Evolutionary conservation across 345 rosid genomes (phyloP).

Genomic region (Mercurialis annua): DNA sequence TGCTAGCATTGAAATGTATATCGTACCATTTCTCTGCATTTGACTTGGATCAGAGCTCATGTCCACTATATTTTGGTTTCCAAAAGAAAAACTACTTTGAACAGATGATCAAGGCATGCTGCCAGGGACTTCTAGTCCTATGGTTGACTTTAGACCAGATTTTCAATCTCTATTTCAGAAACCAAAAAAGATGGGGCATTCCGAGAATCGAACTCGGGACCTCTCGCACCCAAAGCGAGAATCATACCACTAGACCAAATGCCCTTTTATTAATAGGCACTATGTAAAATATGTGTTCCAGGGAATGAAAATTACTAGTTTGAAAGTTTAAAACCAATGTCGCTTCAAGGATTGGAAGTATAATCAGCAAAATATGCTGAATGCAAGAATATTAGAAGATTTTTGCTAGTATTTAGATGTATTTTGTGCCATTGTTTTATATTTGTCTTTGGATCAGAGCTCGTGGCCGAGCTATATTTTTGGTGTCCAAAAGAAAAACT

Average conservation of each 20-base stretch:
- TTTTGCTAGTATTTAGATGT: background rate
- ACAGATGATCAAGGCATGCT: too few species aligned
- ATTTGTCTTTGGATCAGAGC: background rate
- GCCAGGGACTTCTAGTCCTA: background rate
- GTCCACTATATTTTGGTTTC: too few species aligned
- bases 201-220: slow-evolving; percentile 71
- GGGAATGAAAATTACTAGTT: background rate
- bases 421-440: background rate
- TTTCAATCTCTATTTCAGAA: too few species aligned
- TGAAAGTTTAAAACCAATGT: background rate
- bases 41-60: too few species aligned
- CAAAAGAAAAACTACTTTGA: background rate
- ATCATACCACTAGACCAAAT: slow-evolving; percentile 87
- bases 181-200: background rate
- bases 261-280: slow-evolving; percentile 14
- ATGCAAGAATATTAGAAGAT: background rate
- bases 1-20: background rate
- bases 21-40: too few species aligned
- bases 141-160: background rate
- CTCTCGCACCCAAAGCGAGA: slow-evolving; percentile 89
- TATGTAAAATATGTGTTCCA: background rate
- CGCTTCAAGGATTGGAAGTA: background rate
- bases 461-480: background rate
- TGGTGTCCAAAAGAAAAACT: background rate
- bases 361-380: background rate